These are phyloP conservation scores for Mycena alexandri DNA, from an alignment of 768 basidiomycete species.

Conservation along the genomic window DNA sequence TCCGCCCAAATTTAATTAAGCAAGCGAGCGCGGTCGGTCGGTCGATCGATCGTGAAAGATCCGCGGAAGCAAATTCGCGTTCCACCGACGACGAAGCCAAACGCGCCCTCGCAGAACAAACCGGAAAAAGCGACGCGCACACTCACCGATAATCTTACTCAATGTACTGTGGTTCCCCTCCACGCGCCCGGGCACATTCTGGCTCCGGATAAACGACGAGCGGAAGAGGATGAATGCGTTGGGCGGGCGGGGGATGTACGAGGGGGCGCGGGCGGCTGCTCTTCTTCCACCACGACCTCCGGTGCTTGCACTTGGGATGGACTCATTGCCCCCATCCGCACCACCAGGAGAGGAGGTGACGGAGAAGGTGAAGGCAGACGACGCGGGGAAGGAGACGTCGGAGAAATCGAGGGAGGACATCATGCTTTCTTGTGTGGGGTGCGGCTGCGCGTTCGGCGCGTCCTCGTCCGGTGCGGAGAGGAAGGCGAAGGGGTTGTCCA, in stretches of 20 bases:
- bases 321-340: too few species aligned
- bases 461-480: background rate
- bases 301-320: too few species aligned
- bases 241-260: constrained; percentile 84
- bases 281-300: constrained; percentile 1
- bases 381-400: constrained; percentile 14
- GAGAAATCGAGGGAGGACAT: constrained; percentile 37
- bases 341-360: background rate
- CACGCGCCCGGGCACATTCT: constrained; percentile 80
- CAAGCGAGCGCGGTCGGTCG: too few species aligned
- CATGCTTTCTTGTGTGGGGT: constrained; percentile 32
- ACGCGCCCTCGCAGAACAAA: too few species aligned
- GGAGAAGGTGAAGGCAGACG: constrained; percentile 29
- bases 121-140: background rate
- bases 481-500: constrained; percentile 15
- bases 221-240: constrained; percentile 91
- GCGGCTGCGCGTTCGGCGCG: background rate
- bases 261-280: constrained; percentile 2
- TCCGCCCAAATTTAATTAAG: too few species aligned
- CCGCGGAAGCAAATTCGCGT: background rate
- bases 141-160: constrained; percentile 84
- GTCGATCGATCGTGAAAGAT: too few species aligned
- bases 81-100: too few species aligned
- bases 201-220: constrained; percentile 80
- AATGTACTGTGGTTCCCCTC: constrained; percentile 85